Base-by-base conservation (phyloP, 2,329 filamentous ascomycete genomes). In the Dactylellina cionopaga region DNA sequence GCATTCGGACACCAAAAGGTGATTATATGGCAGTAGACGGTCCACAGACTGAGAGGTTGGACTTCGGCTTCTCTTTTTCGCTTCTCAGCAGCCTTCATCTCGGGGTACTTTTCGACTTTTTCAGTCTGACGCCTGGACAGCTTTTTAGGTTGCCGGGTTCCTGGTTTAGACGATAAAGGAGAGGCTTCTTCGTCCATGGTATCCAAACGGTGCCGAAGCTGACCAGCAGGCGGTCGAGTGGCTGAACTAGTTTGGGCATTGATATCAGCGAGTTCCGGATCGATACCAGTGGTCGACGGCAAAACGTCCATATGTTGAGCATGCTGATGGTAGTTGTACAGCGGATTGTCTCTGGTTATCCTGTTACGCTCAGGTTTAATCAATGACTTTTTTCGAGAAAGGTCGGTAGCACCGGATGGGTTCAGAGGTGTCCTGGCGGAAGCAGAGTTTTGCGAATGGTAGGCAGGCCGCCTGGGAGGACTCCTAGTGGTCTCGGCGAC, bases 1-100 rank as follows among this genome's bases (percentile, higher is more conserved):
- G 94, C 90, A 79, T 92, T 89, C 0, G 95, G 95, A 66, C 88
- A 90, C 93, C 95, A 98, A 78, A 98, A 97, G 0, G 95, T 99
- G 75, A 99, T 83, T 74, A 96, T 87, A 49, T 91, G 90, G 81
- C 95, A 99, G 83, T 99, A 99, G 2, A 96, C 89, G 77, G 92
- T 96, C 95, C 95, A 99, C 35, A 96, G 81, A 78, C 91, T 96
- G 0, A 92, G 92, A 1, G 94, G 92, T 1, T 88, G 87, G 52
- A 92, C 85, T 65, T 88, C 83, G 65, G 90, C 86, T 13, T 72
- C 52, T 44, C 59, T 25, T 44, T 74, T 78, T 54, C 69, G 55
- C 46, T 74, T 77, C 83, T 82, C 77, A 80, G 80, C 46, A 81
- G 82, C 72, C 79, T 81, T 10, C 84, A 82, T 55, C 79, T 77